Evolutionary conservation across 257 asterid species (phyloP), one percentile per base, ranked within the genome.

Genomic region (Knoxia roxburghii): DNA sequence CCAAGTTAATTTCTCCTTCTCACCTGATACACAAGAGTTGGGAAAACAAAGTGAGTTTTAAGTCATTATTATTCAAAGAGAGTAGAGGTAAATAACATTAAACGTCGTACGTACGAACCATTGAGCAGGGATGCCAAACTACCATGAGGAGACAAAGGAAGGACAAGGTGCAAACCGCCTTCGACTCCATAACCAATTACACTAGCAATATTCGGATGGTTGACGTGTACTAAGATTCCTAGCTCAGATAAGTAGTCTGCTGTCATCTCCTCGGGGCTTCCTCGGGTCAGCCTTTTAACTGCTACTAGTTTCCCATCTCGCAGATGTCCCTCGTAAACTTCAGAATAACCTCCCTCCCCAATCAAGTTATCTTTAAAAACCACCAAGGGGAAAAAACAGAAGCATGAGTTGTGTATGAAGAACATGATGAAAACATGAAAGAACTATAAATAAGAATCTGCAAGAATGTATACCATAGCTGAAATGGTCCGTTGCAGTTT

Each of bases 101-200:
- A 43, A 58, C 64, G 21, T 37, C 13, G 41, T 54, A 76, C 54
- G 17, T 64, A 94, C 54, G 17, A 66, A 94, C 97, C 89, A 52
- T 76, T 84, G 4, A 94, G 91, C 57, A 87, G 52, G 75, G 91
- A 82, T 10, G 88, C 86, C 82, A 94, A 79, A 81, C 99, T 87
- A 52, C 99, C 99, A 71, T 94, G 88, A 57, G 91, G 87, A 50
- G 99, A 94, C 61, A 94, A 79, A 69, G 99, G 99, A 70, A 94
- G 96, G 73, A 94, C 93, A 69, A 94, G 95, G 77, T 90, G 97
- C 97, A 94, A 88, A 59, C 99, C 99, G 51, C 95, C 97, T 79
- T 94, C 97, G 24, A 94, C 96, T 24, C 99, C 96, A 67, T 90
- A 94, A 30, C 99, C 99, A 50, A 94, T 87, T 52, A 90, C 93